A percentile compares a stretch with the other conserved stretches of the same genome.
Evolutionary conservation across 441 rosid species (phyloP).

Genomic region (Populus hybrid): DNA sequence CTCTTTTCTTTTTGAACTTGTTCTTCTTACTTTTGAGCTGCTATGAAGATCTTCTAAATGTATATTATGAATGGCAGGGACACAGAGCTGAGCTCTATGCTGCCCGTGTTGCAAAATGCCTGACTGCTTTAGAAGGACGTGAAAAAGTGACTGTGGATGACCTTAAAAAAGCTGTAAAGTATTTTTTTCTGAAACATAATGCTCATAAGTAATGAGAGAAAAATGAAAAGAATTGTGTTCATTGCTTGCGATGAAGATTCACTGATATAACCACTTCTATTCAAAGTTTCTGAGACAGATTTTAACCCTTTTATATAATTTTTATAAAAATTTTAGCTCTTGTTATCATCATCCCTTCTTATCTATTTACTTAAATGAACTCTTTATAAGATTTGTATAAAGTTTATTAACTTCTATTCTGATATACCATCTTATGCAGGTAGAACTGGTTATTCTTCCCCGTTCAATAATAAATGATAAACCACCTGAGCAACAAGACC

Average conservation of each 20-base stretch:
- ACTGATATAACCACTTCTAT: background rate
- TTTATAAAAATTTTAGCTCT: background rate
- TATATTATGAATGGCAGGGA: constrained; percentile 54
- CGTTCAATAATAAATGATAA: constrained; percentile 73
- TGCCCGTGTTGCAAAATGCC: constrained; percentile 93
- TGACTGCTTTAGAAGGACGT: constrained; percentile 95
- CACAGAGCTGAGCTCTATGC: constrained; percentile 98
- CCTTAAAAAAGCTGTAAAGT: constrained; percentile 94
- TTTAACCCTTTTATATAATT: background rate
- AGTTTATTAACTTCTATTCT: constrained; percentile 13
- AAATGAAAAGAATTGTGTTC: background rate
- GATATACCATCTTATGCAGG: constrained; percentile 48
- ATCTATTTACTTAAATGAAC: background rate
- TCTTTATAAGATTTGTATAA: background rate
- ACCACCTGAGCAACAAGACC: constrained; percentile 93
- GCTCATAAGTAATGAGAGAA: background rate
- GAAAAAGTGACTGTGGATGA: constrained; percentile 94
- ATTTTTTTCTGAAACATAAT: constrained; percentile 26
- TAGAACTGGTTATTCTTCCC: constrained; percentile 96
- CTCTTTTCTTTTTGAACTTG: background rate
- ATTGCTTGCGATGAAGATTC: background rate
- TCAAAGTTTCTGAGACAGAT: background rate
- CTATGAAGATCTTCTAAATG: constrained; percentile 2
- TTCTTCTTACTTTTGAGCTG: background rate
- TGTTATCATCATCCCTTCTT: background rate